A percentile compares a stretch with the other conserved stretches of the same genome.
Conservation (phyloP, 257 asterid species). For the Parsonsia alboflavescens region DNA sequence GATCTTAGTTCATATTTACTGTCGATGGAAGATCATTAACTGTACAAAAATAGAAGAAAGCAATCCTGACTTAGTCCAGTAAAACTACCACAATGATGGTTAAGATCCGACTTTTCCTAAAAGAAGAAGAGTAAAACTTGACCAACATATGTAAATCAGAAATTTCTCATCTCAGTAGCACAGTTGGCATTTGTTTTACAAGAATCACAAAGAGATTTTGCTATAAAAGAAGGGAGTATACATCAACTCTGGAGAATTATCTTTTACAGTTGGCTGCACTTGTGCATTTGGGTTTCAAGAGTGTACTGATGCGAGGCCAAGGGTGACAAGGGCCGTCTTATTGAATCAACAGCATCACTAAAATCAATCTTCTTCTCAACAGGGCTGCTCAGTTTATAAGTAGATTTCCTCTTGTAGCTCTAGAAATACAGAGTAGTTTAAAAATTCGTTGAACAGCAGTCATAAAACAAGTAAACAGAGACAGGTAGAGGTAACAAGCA, state of each 20-base stretch:
- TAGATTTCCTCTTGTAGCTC: constrained; percentile 72
- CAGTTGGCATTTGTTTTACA: background rate
- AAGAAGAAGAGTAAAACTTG: too few relatives aligned
- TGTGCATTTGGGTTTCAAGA: constrained; percentile 52
- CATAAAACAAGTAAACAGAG: background rate
- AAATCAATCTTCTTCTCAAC: constrained; percentile 55
- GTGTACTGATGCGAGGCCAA: constrained; percentile 42
- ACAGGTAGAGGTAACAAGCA: too few relatives aligned
- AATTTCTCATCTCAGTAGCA: background rate
- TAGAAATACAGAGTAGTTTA: constrained; percentile 22
- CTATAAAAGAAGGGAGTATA: background rate
- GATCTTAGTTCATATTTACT: background rate
- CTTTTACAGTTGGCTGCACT: constrained; percentile 30
- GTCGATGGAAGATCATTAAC: background rate
- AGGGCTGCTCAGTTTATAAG: constrained; percentile 49
- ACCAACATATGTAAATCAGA: background rate
- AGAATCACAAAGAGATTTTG: constrained; percentile 19
- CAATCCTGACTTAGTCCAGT: too few relatives aligned
- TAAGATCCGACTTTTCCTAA: too few relatives aligned
- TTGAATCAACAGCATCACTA: constrained; percentile 36
- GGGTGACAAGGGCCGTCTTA: constrained; percentile 74
- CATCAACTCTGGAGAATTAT: background rate
- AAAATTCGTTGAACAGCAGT: background rate
- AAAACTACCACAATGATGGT: too few relatives aligned
- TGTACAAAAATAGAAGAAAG: background rate